Evolutionary conservation across 148 eudicot genomes (phyloP).

Genomic region (Oxyria digyna): DNA sequence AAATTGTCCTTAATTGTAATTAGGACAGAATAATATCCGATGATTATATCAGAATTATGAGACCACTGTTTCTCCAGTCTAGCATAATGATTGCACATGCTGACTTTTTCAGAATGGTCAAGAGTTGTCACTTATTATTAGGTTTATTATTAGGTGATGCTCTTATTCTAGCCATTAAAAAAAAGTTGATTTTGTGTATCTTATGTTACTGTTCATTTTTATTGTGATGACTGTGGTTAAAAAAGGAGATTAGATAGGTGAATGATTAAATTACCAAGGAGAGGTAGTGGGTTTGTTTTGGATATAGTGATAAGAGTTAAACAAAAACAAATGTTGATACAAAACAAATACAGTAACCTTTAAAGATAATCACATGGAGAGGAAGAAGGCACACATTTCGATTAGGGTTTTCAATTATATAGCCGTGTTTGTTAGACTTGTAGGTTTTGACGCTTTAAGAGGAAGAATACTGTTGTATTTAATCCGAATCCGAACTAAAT

Average conservation of each 20-base stretch:
- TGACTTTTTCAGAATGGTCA: no score
- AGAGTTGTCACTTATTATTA: no score
- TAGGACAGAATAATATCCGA: no score
- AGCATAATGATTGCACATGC: no score
- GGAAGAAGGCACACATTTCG: slow-evolving; percentile 26
- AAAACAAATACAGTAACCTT: slow-evolving; percentile 45
- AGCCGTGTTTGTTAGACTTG: slow-evolving; percentile 1
- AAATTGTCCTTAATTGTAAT: no score
- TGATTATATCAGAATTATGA: no score
- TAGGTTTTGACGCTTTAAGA: slow-evolving; percentile 9
- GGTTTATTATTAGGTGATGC: no score
- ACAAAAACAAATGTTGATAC: slow-evolving; percentile 38
- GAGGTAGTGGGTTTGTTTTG: slow-evolving; percentile 17
- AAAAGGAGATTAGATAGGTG: background rate
- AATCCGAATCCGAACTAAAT: no score
- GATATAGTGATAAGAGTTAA: slow-evolving; percentile 10
- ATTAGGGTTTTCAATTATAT: slow-evolving; percentile 18
- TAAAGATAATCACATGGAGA: slow-evolving; percentile 45
- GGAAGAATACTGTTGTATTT: no score
- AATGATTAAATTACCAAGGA: background rate
- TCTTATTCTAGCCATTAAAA: no score
- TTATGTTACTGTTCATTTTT: background rate
- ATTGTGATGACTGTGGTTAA: background rate
- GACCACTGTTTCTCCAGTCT: no score
- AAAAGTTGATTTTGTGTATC: background rate